Conservation (phyloP, 345 rosid species). For the Syzygium jambos region DNA sequence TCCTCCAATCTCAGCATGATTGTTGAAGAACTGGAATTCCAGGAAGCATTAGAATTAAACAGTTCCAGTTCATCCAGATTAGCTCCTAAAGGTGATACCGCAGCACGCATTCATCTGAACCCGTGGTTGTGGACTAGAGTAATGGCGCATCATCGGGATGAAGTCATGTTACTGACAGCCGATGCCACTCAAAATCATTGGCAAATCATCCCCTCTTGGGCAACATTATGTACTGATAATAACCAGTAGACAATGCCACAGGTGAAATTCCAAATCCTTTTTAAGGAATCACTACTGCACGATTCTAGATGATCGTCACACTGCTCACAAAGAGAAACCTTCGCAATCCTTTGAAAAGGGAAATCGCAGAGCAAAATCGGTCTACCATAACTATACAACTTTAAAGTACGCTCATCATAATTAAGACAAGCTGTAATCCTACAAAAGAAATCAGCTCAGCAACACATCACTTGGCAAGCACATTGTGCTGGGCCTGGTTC, state of each 20-base stretch:
- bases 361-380: background rate
- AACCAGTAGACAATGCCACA: background rate
- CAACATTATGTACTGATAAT: background rate
- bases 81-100: background rate
- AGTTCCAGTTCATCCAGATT: background rate
- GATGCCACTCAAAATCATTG: background rate
- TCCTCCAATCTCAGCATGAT: background rate
- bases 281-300: background rate
- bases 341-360: background rate
- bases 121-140: too few relatives aligned
- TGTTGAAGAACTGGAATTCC: background rate
- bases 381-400: background rate
- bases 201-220: background rate
- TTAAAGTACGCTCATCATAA: background rate
- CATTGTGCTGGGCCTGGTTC: slow-evolving; percentile 41
- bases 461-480: slow-evolving; percentile 38
- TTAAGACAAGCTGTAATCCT: background rate
- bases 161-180: too few relatives aligned
- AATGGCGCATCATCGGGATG: too few relatives aligned
- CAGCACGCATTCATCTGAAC: too few relatives aligned
- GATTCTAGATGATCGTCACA: background rate
- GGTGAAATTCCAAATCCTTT: background rate
- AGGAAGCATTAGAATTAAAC: background rate
- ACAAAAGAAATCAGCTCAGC: background rate
- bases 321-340: background rate